Evolutionary conservation across 768 basidiomycete species (phyloP).

Genomic region (Postia placenta): DNA sequence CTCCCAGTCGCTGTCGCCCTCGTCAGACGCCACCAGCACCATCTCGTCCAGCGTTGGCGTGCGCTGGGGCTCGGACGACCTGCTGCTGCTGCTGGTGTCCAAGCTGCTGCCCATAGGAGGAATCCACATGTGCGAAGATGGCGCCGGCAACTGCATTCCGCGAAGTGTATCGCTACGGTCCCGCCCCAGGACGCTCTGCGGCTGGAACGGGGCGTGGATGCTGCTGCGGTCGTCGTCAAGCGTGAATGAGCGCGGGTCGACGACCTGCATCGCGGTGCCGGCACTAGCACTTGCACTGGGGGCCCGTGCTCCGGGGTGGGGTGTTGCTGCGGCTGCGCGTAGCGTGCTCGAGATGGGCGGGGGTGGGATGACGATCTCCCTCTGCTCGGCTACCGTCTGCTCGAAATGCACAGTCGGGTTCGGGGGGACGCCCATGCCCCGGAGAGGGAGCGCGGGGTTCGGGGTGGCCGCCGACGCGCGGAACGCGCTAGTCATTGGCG

Average conservation of each 20-base stretch:
- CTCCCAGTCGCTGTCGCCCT: constrained; percentile 16
- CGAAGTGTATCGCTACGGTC: neutral
- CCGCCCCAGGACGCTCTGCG: neutral
- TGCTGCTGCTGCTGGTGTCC: neutral
- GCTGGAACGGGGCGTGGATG: neutral
- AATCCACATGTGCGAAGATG: constrained; percentile 13
- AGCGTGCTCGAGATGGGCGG: neutral
- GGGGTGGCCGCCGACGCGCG: neutral
- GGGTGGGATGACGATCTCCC: neutral
- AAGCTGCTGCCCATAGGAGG: constrained; percentile 5
- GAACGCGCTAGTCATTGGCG: neutral
- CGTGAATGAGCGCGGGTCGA: constrained; percentile 1
- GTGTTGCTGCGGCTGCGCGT: neutral
- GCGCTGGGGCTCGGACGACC: constrained; percentile 7
- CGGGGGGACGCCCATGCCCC: neutral
- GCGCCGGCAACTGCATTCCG: neutral
- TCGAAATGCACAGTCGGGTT: neutral
- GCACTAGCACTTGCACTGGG: neutral
- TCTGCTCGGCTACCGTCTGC: neutral
- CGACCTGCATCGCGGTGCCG: neutral
- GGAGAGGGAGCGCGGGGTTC: too few relatives aligned
- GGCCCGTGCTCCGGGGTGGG: neutral
- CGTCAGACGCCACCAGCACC: constrained; percentile 11
- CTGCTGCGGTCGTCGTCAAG: constrained; percentile 2
- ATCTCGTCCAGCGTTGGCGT: constrained; percentile 18